A percentile compares a stretch with the other conserved stretches of the same genome.
phyloP scores from a whole-genome alignment of 192 early-diverging fungal genomes.

The Jimgerdemannia flammicorona region DNA sequence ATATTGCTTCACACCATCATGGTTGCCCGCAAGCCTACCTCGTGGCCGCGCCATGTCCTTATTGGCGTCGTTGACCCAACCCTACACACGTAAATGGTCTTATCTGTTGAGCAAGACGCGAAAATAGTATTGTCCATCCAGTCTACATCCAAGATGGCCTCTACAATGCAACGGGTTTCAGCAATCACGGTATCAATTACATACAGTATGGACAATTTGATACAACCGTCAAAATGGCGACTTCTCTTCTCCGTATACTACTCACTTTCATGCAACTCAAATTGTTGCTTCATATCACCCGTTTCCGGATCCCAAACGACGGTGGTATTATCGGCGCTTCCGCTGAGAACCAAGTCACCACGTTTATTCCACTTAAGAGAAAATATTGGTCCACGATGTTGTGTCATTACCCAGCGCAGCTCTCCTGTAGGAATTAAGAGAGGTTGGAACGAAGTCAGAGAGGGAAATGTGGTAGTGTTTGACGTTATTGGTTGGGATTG shows the following conservation, averaged over 20 bases:
- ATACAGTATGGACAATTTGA: background rate
- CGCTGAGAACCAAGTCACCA: constrained; percentile 70
- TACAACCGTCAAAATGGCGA: background rate
- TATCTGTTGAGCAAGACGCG: constrained; percentile 84
- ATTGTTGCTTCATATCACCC: constrained; percentile 70
- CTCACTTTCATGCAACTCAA: constrained; percentile 60
- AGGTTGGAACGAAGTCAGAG: too few species aligned
- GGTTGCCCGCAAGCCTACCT: constrained; percentile 24
- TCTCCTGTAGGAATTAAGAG: constrained; percentile 37
- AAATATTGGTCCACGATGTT: constrained; percentile 80
- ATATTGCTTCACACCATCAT: background rate
- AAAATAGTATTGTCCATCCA: constrained; percentile 92
- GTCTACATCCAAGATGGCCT: constrained; percentile 79
- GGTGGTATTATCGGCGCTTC: constrained; percentile 74
- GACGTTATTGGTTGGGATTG: too few species aligned
- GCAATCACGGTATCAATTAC: background rate
- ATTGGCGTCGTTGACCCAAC: constrained; percentile 67
- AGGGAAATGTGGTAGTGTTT: too few species aligned
- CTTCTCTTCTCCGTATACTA: background rate
- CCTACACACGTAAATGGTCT: constrained; percentile 75
- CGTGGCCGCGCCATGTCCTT: constrained; percentile 73
- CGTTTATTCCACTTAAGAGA: constrained; percentile 83
- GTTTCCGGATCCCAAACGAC: constrained; percentile 82
- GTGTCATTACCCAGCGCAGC: constrained; percentile 52
- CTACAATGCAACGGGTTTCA: constrained; percentile 9